Base-by-base conservation (phyloP, 768 basidiomycete species). In the Serpula lacrymans region DNA sequence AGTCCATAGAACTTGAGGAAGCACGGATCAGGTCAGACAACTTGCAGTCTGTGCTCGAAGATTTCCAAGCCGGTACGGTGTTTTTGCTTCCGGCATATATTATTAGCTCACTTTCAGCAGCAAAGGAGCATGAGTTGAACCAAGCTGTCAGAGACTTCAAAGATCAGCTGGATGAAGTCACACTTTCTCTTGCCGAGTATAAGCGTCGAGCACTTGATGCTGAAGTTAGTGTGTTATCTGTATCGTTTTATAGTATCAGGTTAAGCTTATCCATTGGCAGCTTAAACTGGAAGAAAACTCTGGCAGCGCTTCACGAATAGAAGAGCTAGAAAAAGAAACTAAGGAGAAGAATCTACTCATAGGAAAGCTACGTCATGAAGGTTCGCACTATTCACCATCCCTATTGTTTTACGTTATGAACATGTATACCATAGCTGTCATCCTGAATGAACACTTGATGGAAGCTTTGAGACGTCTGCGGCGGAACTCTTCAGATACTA, bases 381-480 rank as follows among this genome's bases (percentile, higher is more conserved):
- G 94, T 93, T 47, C 24, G 68, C 59, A 27, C 12, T 34, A 2
- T 50, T 13, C 23, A 37, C 32, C 23, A 20, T 16, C 17, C 16
- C 22, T 31, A 17, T 18, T 26, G 37, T 28, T 16, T 16, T 23
- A 12, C 17, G 33, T 31, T 45, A n/a, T 39, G 33, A 21, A 41
- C 50, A 24, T 18, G n/a, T 24, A 7, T 27, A 16, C 16, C 47
- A 10, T 49, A 95, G 95, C 87, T 37, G 92, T 99, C 11, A 95
- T 97, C 44, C 82, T 94, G 58, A 98, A 98, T 50, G 96, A 98
- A 57, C 96, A 99, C 54, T 72, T 99, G 9, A 96, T 93, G 53
- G 95, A 98, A 63, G 96, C 96, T 3, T 77, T 99, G n/a, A 88
- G 95, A 10, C 84, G 96, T 17, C 74, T 99, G 36, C 82, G 91